A percentile compares a stretch with the other conserved stretches of the same genome.
Evolutionary conservation across 1,139 yeast genomes (phyloP).

Genomic region (Kurtzmaniella quercitrusa): DNA sequence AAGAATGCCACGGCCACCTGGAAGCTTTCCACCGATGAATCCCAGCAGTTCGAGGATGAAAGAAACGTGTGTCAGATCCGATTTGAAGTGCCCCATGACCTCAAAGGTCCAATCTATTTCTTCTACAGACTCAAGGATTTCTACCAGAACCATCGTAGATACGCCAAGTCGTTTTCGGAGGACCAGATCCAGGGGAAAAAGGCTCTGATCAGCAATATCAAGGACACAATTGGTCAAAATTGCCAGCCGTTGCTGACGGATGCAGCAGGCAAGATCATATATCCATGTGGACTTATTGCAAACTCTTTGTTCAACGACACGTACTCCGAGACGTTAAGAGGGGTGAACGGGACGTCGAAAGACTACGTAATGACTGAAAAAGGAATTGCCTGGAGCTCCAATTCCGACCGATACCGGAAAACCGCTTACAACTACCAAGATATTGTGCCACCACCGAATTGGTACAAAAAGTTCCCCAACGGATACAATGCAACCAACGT

Average conservation of each 20-base stretch:
- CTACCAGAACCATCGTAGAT: slow-evolving; percentile 91
- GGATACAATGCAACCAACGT: slow-evolving; percentile 66
- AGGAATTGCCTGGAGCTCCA: slow-evolving; percentile 68
- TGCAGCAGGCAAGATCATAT: slow-evolving; percentile 44
- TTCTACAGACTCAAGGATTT: slow-evolving; percentile 81
- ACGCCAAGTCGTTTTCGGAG: slow-evolving; percentile 85
- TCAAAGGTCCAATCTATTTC: slow-evolving; percentile 73
- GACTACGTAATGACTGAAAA: slow-evolving; percentile 48
- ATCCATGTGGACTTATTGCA: slow-evolving; percentile 80
- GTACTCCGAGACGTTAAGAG: slow-evolving; percentile 37
- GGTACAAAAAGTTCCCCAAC: slow-evolving; percentile 61
- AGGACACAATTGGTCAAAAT: slow-evolving; percentile 71
- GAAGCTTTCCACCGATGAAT: slow-evolving; percentile 52
- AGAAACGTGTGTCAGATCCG: slow-evolving; percentile 68
- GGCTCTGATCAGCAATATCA: slow-evolving; percentile 52
- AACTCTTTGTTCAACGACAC: slow-evolving; percentile 76
- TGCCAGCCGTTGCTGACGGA: slow-evolving; percentile 77
- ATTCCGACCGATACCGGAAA: slow-evolving; percentile 52
- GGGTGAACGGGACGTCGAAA: slow-evolving; percentile 33
- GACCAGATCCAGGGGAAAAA: slow-evolving; percentile 80
- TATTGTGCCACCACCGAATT: slow-evolving; percentile 75
- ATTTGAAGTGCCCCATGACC: slow-evolving; percentile 69
- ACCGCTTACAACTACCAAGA: slow-evolving; percentile 55
- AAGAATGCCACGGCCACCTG: slow-evolving; percentile 32
- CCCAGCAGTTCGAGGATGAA: slow-evolving; percentile 52